Evolutionary conservation across 495 filamentous ascomycete genomes (phyloP), one percentile per base, ranked within the genome.

Genomic region (Friedmanniomyces simplex): DNA sequence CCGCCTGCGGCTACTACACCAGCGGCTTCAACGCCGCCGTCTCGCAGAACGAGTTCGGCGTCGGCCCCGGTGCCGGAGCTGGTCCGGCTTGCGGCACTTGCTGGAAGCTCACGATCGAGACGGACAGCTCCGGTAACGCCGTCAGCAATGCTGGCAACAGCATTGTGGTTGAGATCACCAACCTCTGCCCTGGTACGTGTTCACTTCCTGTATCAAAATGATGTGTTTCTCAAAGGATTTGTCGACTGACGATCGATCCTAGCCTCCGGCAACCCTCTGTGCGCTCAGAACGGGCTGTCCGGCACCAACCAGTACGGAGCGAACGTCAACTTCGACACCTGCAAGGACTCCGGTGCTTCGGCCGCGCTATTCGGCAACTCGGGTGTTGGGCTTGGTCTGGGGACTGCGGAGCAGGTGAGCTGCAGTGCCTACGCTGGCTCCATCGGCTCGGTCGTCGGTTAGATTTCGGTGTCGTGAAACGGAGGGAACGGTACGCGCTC

Each of bases 301-400:
- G n/a, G n/a, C n/a, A n/a, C 60, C 13, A 73, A 73, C 42, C 65
- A 64, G 47, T 65, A 71, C 45, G 71, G 71, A 50, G 69, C 66
- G 16, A 62, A 70, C 22, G 55, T 72, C 6, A 65, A 73, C 60
- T 72, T 73, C 60, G 68, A 73, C 51, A 66, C 73, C 26, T 73
- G 71, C 60, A 68, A 52, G 12, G 71, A 72, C 47, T 59, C 60
- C 22, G 66, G 66, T 1, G 70, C 71, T 2, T 60, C 61, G 20
- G 56, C 45, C 18, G 69, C 71, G 6, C 55, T 73, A n/a, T 72
- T 73, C 32, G 66, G 67, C 4, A 59, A 53, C 30, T 57, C 50
- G 18, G 69, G 69, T 30, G 53, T 69, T 16, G 57, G 63, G 3
- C 55, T 68, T 18, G 67, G 65, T 1, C 54, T 63, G 14, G 69